Evolutionary conservation across 2,329 filamentous ascomycete genomes (phyloP), one percentile per base, ranked within the genome.

Genomic region (Stagonosporopsis cucurbitacearum): DNA sequence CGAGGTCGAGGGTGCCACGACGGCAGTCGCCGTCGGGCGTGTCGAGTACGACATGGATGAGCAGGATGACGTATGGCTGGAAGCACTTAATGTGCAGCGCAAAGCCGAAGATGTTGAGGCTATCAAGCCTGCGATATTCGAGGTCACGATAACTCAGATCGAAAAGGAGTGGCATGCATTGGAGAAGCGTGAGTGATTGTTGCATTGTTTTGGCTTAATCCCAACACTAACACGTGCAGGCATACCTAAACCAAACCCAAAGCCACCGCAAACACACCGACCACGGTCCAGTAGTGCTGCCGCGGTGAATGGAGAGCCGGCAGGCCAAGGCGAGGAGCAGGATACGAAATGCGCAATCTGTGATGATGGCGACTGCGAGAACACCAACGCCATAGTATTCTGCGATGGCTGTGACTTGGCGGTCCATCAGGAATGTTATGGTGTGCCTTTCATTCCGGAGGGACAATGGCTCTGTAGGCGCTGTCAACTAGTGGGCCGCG

Each of bases 31-130:
- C 11, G 71, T 96, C 35, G 91, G 92, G 12, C 88, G 91, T 53
- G 95, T 99, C 19, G 95, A 99, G 73, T 99, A 99, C 74, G 95
- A 99, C 75, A 99, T 99, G 95, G 95, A 99, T 71, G 95, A 99
- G 77, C 95, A 99, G 71, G 95, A 99, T 74, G 92, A 96, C 64
- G 92, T 93, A 79, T 99, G 95, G 95, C 81, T 99, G 23, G 90
- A 95, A 65, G 85, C 87, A 35, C 86, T 94, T 72, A 99, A 99
- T 68, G 78, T 81, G 12, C 87, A 90, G 67, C 86, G 95, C 54
- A 90, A 88, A 71, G 83, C 85, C 22, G 85, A 89, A 63, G 87
- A 88, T 41, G 86, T 91, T 20, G 91, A 96, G 64, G 82, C 87
- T 2, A 95, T 99, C 67, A 96, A 93, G 44, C 91, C 93, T 19